Evolutionary conservation across 306 rosid species (phyloP), one percentile per base, ranked within the genome.

Genomic region (Morella rubra): DNA sequence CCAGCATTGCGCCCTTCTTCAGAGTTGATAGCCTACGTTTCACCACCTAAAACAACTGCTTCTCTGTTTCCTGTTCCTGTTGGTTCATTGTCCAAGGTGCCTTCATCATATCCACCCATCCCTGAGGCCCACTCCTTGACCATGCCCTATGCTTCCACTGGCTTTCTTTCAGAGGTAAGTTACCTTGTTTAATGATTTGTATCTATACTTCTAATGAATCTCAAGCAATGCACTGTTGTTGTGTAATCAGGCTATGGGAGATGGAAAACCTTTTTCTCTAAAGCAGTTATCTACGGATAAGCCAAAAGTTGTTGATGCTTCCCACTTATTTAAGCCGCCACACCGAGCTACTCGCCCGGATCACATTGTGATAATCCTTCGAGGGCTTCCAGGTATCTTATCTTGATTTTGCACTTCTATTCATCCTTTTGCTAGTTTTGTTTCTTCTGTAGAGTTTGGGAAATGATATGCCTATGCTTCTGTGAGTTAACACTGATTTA

Each of bases 301-400:
- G 55, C 88, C 87, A 4, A 80, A 70, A 75, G 64, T 84, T 46
- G 20, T 88, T 58, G 83, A 88, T 82, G 92, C 88, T 75, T 87
- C 87, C 5, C 88, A 78, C 52, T 82, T 95, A 27, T 90, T 95
- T 84, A 82, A 81, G 83, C 85, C 70, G 71, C 97, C 93, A 0
- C 89, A 82, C 83, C 91, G 99, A 69, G 51, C 86, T 49, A 77
- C 88, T 19, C 99, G 97, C 18, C 97, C 99, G 51, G 99, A 91
- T 83, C 97, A 90, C 83, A 81, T 92, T 69, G 99, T 90, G 73
- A 81, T 92, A 69, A 88, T 95, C 82, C 88, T 95, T 73, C 87
- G 97, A 20, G 99, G 99, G 44, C 97, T 95, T 81, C 97, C 99
- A 84, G 99, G 99, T 95, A 79, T 45, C 46, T 47, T 64, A 74